Conservation (phyloP, 2,329 filamentous ascomycete genomes). For the Plectosphaerella sp. region DNA sequence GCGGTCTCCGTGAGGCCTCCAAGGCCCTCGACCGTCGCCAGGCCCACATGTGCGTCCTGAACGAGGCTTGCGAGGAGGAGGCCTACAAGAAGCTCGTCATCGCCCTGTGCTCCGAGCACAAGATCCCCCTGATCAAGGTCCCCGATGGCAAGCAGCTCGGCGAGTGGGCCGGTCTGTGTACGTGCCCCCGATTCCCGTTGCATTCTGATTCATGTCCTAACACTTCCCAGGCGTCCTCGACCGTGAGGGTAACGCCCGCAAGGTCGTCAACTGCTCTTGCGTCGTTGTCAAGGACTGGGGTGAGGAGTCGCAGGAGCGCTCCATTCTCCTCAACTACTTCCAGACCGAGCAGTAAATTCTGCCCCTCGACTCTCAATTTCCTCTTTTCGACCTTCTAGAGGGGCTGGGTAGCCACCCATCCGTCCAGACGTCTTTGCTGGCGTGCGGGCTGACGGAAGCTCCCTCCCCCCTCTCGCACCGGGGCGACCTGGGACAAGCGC, state of each 20-base stretch:
- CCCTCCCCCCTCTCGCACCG: background rate
- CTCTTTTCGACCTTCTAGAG: background rate
- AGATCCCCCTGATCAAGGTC: conserved; percentile 99
- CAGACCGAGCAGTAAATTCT: conserved; percentile 71
- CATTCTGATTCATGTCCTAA: background rate
- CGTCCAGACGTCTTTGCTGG: no score
- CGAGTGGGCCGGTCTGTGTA: conserved; percentile 99
- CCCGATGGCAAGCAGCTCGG: conserved; percentile 99
- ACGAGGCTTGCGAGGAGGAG: conserved; percentile 99
- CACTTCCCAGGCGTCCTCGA: conserved; percentile 78
- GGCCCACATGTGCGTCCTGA: conserved; percentile 99
- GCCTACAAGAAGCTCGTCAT: conserved; percentile 99
- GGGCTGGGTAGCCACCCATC: no score
- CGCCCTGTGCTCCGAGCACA: conserved; percentile 98
- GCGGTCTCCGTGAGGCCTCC: conserved; percentile 95
- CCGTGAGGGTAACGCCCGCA: conserved; percentile 98
- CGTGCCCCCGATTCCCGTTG: conserved; percentile 27
- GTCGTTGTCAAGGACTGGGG: conserved; percentile 99
- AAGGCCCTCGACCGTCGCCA: conserved; percentile 98
- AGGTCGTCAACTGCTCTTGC: conserved; percentile 99
- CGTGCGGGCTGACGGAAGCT: no score
- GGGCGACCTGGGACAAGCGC: background rate
- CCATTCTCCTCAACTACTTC: conserved; percentile 99
- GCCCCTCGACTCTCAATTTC: background rate
- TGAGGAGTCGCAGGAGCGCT: conserved; percentile 99